Evolutionary conservation across 1,284 basidiomycete genomes (phyloP), one percentile per base, ranked within the genome.

Genomic region (Trichosporon faecale): DNA sequence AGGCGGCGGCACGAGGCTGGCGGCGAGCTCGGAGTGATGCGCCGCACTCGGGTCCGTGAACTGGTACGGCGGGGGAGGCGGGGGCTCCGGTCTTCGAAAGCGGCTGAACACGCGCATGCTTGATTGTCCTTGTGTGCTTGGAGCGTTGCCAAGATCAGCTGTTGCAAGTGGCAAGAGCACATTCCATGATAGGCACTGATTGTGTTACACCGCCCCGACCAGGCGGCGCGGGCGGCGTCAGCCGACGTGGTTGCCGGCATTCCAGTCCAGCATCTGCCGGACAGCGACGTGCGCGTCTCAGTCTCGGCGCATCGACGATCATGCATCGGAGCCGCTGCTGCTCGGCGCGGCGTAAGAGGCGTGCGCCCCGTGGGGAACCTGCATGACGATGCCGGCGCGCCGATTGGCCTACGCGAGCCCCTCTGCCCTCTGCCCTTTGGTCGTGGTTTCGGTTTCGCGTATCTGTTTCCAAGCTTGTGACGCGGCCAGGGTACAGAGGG

Each of bases 371-470:
- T 31, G 55, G 55, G 55, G 55, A 27, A 29, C 3, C 11, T 16
- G 12, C 2, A 25, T 6, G 55, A 2, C 27, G 23, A 16, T 7
- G 27, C 27, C 57, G 57, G 27, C 16, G 57, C 29, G 57, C 57
- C 57, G 57, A 61, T 61, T 61, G 29, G 57, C 57, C 57, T 61
- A 31, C 57, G 55, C 55, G 16, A 61, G 57, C 16, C 16, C 8
- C 21, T 12, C 44, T 46, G 5, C 16, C 6, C n/a, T 12, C 49
- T 52, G 8, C 21, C n/a, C n/a, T n/a, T n/a, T n/a, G n/a, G n/a
- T n/a, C 11, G 16, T 18, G 40, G 40, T 44, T 44, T 44, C 40
- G 40, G 40, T 44, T 25, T 52, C 49, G 49, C 49, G 49, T 52
- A 52, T 52, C 18, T 52, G n/a, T 16, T 11, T 35, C 11, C 61